A percentile compares a stretch with the other conserved stretches of the same genome.
Conservation (phyloP, 352 stramenopile genomes). For the Pythium insidiosum region DNA sequence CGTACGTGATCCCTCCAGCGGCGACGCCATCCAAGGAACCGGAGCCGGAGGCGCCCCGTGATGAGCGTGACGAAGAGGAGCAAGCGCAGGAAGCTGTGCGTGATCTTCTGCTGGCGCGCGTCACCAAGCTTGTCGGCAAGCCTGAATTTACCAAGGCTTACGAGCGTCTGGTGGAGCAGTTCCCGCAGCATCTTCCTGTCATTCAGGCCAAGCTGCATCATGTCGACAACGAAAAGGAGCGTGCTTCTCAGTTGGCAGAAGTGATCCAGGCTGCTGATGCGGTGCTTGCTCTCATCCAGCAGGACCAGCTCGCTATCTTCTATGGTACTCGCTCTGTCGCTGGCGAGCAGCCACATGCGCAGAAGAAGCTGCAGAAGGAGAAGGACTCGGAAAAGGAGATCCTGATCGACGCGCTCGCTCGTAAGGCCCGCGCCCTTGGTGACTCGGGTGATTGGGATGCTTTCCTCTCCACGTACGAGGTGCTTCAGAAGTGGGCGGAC, state of each 20-base stretch:
- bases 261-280: slow-evolving; percentile 48
- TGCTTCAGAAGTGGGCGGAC: slow-evolving; percentile 74
- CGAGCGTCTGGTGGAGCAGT: slow-evolving; percentile 40
- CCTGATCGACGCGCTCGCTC: slow-evolving; percentile 52
- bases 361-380: slow-evolving; percentile 73
- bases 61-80: slow-evolving; percentile 59
- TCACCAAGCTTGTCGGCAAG: slow-evolving; percentile 66
- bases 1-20: slow-evolving; percentile 65
- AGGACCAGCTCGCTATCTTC: slow-evolving; percentile 61
- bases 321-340: slow-evolving; percentile 60
- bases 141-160: slow-evolving; percentile 44
- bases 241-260: slow-evolving; percentile 28
- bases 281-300: slow-evolving; percentile 48
- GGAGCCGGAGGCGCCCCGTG: slow-evolving; percentile 53
- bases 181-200: slow-evolving; percentile 47
- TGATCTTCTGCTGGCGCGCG: slow-evolving; percentile 52
- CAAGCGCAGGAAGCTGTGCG: slow-evolving; percentile 66
- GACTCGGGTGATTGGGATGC: slow-evolving; percentile 42
- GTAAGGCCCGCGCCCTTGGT: slow-evolving; percentile 65
- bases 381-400: slow-evolving; percentile 67
- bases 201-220: slow-evolving; percentile 69
- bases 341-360: slow-evolving; percentile 29
- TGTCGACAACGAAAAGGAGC: slow-evolving; percentile 49
- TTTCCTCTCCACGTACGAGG: slow-evolving; percentile 38
- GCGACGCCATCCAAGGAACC: slow-evolving; percentile 48